Percentiles rank a stretch among this genome's conserved stretches.
phyloP scores from a whole-genome alignment of 768 basidiomycete species.

The Hysterangium stoloniferum region DNA sequence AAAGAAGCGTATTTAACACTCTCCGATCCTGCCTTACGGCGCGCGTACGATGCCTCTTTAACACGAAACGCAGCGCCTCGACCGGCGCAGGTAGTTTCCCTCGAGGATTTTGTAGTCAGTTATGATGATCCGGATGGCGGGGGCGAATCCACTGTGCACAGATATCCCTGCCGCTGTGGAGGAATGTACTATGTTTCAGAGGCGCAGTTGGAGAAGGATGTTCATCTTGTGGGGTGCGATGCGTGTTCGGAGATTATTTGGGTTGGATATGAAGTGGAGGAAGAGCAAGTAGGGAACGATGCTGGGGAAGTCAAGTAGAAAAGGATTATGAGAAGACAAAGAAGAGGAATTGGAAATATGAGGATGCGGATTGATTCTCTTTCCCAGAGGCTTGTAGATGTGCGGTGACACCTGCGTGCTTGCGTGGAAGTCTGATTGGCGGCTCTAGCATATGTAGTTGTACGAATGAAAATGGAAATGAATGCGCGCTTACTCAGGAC shows the following conservation, averaged over 20 bases:
- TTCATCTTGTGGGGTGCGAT: constrained; percentile 63
- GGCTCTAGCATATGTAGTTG: too few relatives aligned
- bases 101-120: constrained; percentile 53
- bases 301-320: too few relatives aligned
- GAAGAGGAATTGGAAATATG: too few relatives aligned
- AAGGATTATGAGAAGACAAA: too few relatives aligned
- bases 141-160: not conserved
- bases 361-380: too few relatives aligned
- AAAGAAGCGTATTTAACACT: constrained; percentile 64
- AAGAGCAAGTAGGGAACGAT: too few relatives aligned
- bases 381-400: too few relatives aligned
- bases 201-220: constrained; percentile 57
- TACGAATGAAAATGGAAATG: too few relatives aligned
- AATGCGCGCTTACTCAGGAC: too few relatives aligned
- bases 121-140: constrained; percentile 30
- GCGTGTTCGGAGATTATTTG: constrained; percentile 79
- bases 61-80: constrained; percentile 32
- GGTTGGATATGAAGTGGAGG: constrained; percentile 74
- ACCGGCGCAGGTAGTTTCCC: constrained; percentile 70
- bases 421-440: too few relatives aligned
- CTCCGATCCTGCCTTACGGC: constrained; percentile 39
- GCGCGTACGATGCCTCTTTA: constrained; percentile 38
- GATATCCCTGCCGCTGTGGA: constrained; percentile 59
- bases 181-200: constrained; percentile 52
- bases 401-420: too few relatives aligned